These are phyloP conservation scores for Fusarium chuoi DNA, from an alignment of 2,329 filamentous ascomycete species.

Conservation along the genomic window DNA sequence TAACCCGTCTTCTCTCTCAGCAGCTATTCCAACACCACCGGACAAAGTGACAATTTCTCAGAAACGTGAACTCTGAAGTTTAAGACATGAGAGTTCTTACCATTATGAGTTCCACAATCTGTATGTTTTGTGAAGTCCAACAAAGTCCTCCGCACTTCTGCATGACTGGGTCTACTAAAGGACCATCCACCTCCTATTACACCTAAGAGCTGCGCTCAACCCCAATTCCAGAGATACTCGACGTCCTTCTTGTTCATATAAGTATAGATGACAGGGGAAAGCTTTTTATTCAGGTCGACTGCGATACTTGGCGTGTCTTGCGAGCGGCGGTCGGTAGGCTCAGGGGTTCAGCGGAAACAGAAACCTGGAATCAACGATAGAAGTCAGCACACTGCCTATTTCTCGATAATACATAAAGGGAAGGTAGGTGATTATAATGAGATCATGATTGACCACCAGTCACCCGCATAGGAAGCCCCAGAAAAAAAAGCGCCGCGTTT, in stretches of 20 bases:
- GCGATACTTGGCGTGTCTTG: background rate
- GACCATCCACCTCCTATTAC: background rate
- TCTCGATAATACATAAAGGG: accelerated
- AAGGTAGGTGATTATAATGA: accelerated
- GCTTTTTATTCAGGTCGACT: background rate
- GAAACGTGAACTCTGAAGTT: accelerated
- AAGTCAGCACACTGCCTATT: background rate
- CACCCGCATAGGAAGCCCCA: background rate
- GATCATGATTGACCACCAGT: background rate
- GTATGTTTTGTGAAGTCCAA: background rate
- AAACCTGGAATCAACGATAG: background rate
- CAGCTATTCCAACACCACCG: background rate
- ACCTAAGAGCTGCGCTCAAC: background rate
- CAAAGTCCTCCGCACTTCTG: background rate
- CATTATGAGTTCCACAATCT: accelerated
- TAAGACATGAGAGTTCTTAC: background rate
- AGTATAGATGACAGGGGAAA: accelerated
- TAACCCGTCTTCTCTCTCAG: background rate
- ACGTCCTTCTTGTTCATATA: accelerated
- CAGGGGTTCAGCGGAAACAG: background rate
- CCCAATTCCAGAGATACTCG: background rate
- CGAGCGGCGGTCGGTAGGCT: background rate
- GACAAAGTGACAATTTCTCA: background rate
- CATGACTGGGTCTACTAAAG: background rate
- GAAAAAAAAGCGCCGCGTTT: background rate